Evolutionary conservation across 495 filamentous ascomycete species (phyloP), one percentile per base, ranked within the genome.

Genomic region (Tuber microsphaerosporum): DNA sequence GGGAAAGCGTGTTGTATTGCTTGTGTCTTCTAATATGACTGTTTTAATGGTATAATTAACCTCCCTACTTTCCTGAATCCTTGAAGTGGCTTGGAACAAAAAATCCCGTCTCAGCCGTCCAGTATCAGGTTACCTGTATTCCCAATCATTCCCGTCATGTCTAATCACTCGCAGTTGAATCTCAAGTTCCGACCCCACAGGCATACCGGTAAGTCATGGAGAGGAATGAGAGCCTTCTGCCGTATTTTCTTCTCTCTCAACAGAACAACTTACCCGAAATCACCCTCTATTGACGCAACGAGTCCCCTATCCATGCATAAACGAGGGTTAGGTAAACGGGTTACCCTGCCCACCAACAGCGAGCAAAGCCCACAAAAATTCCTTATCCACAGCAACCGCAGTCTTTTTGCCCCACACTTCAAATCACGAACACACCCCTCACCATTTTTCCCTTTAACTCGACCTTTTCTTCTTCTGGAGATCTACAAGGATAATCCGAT

Each of bases 401-500:
- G 56, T 65, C 56, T 34, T 65, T 65, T 65, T 65, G 14, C 56
- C n/a, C 56, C 56, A 65, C 56, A 31, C 56, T 65, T 34, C 26
- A 34, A 34, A 34, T 34, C 26, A 34, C 56, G 56, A 17, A 34
- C 34, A 65, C 51, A 31, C n/a, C 56, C 56, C 26, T 19, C 56
- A 65, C 56, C 56, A 17, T 34, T 65, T 34, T 65, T 2, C 14
- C 26, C 4, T 34, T 17, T 7, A 65, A 8, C 56, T 31, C 26
- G 17, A 65, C 9, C 0, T 7, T 31, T 65, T 65, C 26, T 16
- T n/a, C 22, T n/a, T 34, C 14, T 17, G 16, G 26, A 34, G 26
- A 65, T 34, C 56, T 34, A 34, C 56, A 4, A 65, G 12, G 26
- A 34, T 34, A 65, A 65, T 73, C 73, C 81, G 88, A 84, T 73